These are phyloP conservation scores for Papiliotrema laurentii DNA, from an alignment of 1,284 basidiomycete species.

Conservation along the genomic window DNA sequence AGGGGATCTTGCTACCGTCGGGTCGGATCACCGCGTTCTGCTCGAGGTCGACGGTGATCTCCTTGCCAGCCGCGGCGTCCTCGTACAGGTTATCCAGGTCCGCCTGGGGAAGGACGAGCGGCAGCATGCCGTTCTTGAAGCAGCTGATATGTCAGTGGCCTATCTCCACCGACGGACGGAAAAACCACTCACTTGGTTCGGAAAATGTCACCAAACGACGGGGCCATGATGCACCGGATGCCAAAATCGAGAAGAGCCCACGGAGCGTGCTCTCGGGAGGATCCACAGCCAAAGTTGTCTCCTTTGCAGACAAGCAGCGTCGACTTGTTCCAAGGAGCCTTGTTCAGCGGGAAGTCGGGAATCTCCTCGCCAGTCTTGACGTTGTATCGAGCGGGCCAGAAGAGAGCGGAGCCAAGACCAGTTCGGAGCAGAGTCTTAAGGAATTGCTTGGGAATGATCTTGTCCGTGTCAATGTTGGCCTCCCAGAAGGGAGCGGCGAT, in stretches of 20 bases:
- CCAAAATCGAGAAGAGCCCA: constrained; percentile 98
- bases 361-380: constrained; percentile 66
- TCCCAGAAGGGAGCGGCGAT: constrained; percentile 85
- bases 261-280: constrained; percentile 89
- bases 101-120: constrained; percentile 69
- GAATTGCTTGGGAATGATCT: constrained; percentile 96
- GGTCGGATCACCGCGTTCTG: constrained; percentile 74
- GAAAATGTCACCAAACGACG: constrained; percentile 94
- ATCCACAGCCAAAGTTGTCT: constrained; percentile 91
- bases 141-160: constrained; percentile 54
- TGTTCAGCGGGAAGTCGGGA: constrained; percentile 86
- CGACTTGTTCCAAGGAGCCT: constrained; percentile 71
- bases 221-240: constrained; percentile 85
- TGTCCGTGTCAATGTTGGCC: constrained; percentile 92
- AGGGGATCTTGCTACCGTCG: constrained; percentile 65
- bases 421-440: constrained; percentile 92
- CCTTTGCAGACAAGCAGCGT: constrained; percentile 86
- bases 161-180: background rate
- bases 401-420: constrained; percentile 82
- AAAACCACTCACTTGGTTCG: constrained; percentile 43
- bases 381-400: constrained; percentile 78
- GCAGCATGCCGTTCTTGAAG: constrained; percentile 96
- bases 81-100: constrained; percentile 70
- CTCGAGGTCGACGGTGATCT: constrained; percentile 86
- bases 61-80: constrained; percentile 73